Percentiles rank a stretch among this genome's conserved stretches.
Evolutionary conservation across 2,329 filamentous ascomycete species (phyloP).

Genomic region (Stenocarpella maydis): DNA sequence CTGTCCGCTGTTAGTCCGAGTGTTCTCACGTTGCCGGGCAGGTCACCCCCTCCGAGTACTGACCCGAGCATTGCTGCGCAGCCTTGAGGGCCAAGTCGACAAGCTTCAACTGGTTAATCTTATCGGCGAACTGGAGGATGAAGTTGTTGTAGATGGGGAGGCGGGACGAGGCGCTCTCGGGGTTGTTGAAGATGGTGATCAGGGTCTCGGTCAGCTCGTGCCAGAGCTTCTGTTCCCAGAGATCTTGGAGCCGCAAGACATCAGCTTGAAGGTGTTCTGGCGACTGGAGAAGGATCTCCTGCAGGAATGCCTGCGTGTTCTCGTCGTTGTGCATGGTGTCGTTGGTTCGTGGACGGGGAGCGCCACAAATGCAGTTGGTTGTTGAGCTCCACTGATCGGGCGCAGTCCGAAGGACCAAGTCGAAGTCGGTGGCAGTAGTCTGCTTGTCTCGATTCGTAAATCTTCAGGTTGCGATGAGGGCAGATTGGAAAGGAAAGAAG

Average conservation of each 20-base stretch:
- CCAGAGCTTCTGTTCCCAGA: conserved; percentile 99
- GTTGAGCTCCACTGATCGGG: not conserved
- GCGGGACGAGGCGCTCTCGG: conserved; percentile 82
- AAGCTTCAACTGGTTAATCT: conserved; percentile 98
- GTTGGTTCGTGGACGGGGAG: conserved; percentile 30
- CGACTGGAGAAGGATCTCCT: conserved; percentile 35
- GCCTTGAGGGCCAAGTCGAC: conserved; percentile 90
- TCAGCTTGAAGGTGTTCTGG: conserved; percentile 85
- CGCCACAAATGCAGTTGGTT: not conserved
- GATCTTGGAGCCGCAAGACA: conserved; percentile 92
- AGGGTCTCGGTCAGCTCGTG: conserved; percentile 95
- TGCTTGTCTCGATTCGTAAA: not conserved
- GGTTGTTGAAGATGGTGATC: conserved; percentile 85
- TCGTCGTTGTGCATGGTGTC: conserved; percentile 76
- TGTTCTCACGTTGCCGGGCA: not conserved
- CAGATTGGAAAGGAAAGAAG: not conserved
- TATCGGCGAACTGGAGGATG: conserved; percentile 94
- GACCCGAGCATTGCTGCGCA: conserved; percentile 83
- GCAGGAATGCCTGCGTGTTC: conserved; percentile 88
- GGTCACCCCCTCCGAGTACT: conserved; percentile 29
- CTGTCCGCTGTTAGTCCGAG: conserved; percentile 54
- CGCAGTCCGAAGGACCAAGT: not conserved
- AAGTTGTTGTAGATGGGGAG: conserved; percentile 93
- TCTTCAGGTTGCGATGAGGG: not conserved
- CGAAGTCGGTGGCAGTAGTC: not conserved